A percentile compares a stretch with the other conserved stretches of the same genome.
These are phyloP conservation scores for Suillus placidus DNA, from an alignment of 768 basidiomycete genomes.

Conservation along the genomic window DNA sequence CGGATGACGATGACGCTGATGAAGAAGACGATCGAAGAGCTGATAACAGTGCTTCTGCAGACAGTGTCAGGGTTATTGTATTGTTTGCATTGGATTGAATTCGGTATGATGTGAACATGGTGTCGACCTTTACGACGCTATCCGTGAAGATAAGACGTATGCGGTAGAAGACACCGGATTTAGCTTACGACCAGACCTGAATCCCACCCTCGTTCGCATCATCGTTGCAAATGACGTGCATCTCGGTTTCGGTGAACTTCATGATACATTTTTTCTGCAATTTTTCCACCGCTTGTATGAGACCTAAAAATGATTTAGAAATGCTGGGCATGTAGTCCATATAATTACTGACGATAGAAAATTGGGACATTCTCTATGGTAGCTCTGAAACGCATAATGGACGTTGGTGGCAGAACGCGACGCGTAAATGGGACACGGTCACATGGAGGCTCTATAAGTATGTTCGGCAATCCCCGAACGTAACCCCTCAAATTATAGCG, in stretches of 20 bases:
- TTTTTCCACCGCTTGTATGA: constrained; percentile 82
- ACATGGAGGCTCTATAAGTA: constrained; percentile 20
- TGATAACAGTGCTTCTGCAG: constrained; percentile 72
- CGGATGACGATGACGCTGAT: constrained; percentile 44
- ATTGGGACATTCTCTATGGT: constrained; percentile 58
- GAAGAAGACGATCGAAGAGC: constrained; percentile 69
- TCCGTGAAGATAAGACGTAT: constrained; percentile 13
- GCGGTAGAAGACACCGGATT: constrained; percentile 24
- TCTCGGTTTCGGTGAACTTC: constrained; percentile 70
- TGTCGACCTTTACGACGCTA: constrained; percentile 66
- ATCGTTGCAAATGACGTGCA: constrained; percentile 83
- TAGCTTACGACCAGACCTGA: constrained; percentile 79
- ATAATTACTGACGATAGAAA: constrained; percentile 51
- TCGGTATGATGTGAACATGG: constrained; percentile 75
- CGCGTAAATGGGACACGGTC: constrained; percentile 24
- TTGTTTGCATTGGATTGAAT: constrained; percentile 87
- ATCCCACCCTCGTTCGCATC: constrained; percentile 82
- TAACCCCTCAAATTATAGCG: constrained; percentile 1
- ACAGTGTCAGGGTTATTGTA: constrained; percentile 74
- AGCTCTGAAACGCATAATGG: constrained; percentile 68
- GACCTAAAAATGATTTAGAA: constrained; percentile 45
- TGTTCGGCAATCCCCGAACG: not conserved
- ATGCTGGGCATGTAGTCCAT: constrained; percentile 6
- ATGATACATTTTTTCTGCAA: constrained; percentile 84
- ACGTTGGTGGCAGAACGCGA: constrained; percentile 11